Base-by-base conservation (phyloP, 2,329 filamentous ascomycete genomes). In the Apiospora pterosperma region DNA sequence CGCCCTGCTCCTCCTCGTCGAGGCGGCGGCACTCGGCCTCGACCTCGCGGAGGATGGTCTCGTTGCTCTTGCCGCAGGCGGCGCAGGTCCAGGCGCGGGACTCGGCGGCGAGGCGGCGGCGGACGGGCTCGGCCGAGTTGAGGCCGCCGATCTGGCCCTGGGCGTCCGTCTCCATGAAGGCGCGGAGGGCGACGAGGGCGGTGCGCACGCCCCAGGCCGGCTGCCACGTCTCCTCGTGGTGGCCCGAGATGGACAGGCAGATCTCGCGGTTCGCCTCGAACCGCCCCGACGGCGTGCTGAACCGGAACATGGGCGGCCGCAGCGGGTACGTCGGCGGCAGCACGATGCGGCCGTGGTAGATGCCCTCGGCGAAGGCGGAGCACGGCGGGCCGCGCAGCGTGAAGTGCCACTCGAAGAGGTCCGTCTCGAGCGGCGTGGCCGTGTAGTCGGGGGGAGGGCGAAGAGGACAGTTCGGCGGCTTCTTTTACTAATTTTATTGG, bases 361-460 rank as follows among this genome's bases (percentile, higher is more conserved):
- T 87, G 59, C 96, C 96, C 36, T 84, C 81, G 55, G 88, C 87
- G 79, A 94, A 97, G 41, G 90, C 87, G 0, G 93, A 94, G 36
- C 87, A 83, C 0, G 95, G 95, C 0, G 95, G 94, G 0, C 96
- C 96, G 62, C 90, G 88, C n/a, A 99, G 84, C 0, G 96, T 99
- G 80, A 98, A 99, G 82, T 99, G 96, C 96, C 96, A 99, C 79
- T 98, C 94, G 80, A 97, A 97, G 63, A 99, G 89, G 78, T 98
- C 93, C 36, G 88, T 84, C 75, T 98, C 95, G 67, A 95, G 87
- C 0, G 96, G 96, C 4, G 89, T 84, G 44, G 95, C 96, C 70
- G 90, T 88, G 79, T 95, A 96, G 80, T 97, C 93, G 63, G 92
- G 83, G n/a, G 2, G 92, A 96, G 5, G 95, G 93, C 41, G 91